Base-by-base conservation (phyloP, 208 protist genomes). In the Wallacemonas rigidus region DNA sequence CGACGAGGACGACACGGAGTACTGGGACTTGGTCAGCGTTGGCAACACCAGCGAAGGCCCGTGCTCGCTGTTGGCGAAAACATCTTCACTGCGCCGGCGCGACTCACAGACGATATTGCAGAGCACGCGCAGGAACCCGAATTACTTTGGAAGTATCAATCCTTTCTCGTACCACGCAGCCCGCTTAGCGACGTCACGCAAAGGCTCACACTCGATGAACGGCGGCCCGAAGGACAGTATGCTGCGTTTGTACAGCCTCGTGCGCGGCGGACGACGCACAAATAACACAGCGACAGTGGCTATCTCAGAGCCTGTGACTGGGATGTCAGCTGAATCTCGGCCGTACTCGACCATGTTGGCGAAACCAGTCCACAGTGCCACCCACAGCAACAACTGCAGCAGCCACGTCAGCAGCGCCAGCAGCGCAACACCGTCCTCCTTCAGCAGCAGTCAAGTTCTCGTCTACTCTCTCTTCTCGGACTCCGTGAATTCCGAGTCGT, bases 131-230 rank as follows among this genome's bases (percentile, higher is more conserved):
- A 62, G 43, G 36, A 62, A 62, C 38, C 36, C 36, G 4, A 35
- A 41, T 15, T 62, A 62, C 56, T 62, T 62, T 41, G 56, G 56
- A n/a, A 62, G 56, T 38, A 62, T 62, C 56, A 62, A 62, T 38
- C 56, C 56, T 5, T 43, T 1, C 38, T 62, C 56, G 36, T 62
- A 62, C 56, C 56, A 62, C 56, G n/a, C 56, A 36, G 56, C 56
- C 4, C 17, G 56, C 8, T 5, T 41, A 0, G 35, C 36, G 17
- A 62, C 36, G 36, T 12, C 15, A 1, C 56, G 56, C 38, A 36
- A 17, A 11, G 26, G 8, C 36, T 62, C 56, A 15, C 56, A 62
- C 9, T 36, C 26, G 51, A 7, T 56, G 51, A 56, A 56, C 15
- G 56, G 9, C 56, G 26, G 26, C 56, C 38, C 2, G 12, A 35